These are phyloP conservation scores for Diutina siamensis DNA, from an alignment of 1,139 yeast species.

Conservation along the genomic window DNA sequence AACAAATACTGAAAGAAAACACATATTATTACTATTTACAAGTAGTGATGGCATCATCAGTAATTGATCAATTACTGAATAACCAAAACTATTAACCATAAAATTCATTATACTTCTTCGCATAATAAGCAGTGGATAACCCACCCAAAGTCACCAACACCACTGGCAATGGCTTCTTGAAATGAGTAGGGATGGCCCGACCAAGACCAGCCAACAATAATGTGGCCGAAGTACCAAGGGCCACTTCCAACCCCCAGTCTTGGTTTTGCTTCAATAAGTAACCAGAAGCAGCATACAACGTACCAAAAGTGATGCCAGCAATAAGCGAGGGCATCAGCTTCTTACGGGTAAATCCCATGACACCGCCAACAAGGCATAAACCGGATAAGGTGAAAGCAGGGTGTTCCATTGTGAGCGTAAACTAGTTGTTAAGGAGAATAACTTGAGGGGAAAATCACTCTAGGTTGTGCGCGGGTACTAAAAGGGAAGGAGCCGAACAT, in stretches of 20 bases:
- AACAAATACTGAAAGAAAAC: background rate
- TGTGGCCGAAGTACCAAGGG: constrained; percentile 58
- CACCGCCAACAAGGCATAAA: constrained; percentile 64
- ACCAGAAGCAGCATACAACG: constrained; percentile 66
- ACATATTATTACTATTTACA: background rate
- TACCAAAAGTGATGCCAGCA: constrained; percentile 66
- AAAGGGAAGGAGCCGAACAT: too few relatives aligned
- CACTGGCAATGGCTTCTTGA: constrained; percentile 70
- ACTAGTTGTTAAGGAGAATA: too few relatives aligned
- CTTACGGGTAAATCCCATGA: constrained; percentile 61
- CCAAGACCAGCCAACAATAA: constrained; percentile 60
- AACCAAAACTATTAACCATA: constrained; percentile 18
- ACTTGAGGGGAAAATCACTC: too few relatives aligned
- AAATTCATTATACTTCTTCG: constrained; percentile 60
- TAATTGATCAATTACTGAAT: background rate
- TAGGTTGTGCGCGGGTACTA: too few relatives aligned
- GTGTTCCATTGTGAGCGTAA: constrained; percentile 42
- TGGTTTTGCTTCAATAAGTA: constrained; percentile 62
- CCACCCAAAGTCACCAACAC: constrained; percentile 54
- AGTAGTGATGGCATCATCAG: background rate
- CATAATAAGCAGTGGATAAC: constrained; percentile 56
- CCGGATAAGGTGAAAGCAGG: constrained; percentile 70
- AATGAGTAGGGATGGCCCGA: constrained; percentile 48
- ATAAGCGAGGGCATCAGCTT: constrained; percentile 70
- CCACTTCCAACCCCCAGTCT: constrained; percentile 73